A percentile compares a stretch with the other conserved stretches of the same genome.
These are phyloP conservation scores for Septoria petroselini DNA, from an alignment of 2,329 filamentous ascomycete species.

Conservation along the genomic window DNA sequence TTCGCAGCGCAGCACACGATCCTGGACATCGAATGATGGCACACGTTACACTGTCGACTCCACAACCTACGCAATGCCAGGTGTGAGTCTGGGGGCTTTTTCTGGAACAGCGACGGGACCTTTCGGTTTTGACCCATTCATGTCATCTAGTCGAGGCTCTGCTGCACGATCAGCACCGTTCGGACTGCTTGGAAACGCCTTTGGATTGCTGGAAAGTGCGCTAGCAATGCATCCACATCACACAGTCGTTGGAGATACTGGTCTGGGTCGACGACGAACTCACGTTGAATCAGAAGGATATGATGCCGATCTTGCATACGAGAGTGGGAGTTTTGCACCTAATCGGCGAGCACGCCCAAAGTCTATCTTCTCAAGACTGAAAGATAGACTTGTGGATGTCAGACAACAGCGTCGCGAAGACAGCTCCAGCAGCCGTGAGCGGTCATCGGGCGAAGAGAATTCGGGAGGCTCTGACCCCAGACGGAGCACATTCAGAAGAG, in stretches of 20 bases:
- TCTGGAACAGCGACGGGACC: constrained; percentile 23
- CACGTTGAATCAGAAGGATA: constrained; percentile 20
- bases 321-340: constrained; percentile 10
- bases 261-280: constrained; percentile 11
- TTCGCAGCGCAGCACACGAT: constrained; percentile 21
- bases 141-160: constrained; percentile 9
- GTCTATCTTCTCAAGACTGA: constrained; percentile 28
- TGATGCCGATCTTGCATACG: constrained; percentile 27
- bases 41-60: constrained; percentile 32
- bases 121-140: constrained; percentile 20
- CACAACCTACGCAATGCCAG: constrained; percentile 28
- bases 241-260: constrained; percentile 10
- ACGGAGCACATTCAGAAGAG: constrained; percentile 16
- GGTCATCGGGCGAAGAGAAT: constrained; percentile 17
- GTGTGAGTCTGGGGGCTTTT: constrained; percentile 30
- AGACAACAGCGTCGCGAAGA: constrained; percentile 17
- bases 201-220: constrained; percentile 29
- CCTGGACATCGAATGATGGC: constrained; percentile 32
- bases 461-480: constrained; percentile 11
- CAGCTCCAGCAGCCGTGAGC: constrained; percentile 20
- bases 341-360: constrained; percentile 18
- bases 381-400: constrained; percentile 26
- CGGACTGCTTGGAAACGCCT: constrained; percentile 30
- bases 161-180: constrained; percentile 9
- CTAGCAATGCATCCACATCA: constrained; percentile 23